Evolutionary conservation across 139 green algal species (phyloP).

Genomic region (Tetradesmus lagerheimii): DNA sequence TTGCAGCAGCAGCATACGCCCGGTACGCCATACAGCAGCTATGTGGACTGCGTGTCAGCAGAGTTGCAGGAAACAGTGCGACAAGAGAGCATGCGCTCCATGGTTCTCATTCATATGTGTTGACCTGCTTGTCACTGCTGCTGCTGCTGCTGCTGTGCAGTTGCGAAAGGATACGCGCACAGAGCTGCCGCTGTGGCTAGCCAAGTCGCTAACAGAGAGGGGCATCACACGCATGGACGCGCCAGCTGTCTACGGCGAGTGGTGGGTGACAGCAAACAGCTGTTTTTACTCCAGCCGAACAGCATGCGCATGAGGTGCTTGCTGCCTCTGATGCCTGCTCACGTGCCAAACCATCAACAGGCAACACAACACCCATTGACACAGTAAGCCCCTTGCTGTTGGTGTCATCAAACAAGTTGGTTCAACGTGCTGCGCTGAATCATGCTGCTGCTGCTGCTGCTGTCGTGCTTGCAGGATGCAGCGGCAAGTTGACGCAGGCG

Average conservation of each 20-base stretch:
- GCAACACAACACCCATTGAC: too few relatives aligned
- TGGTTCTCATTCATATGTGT: background rate
- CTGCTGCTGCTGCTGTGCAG: constrained; percentile 3
- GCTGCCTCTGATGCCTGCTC: background rate
- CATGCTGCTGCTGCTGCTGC: background rate
- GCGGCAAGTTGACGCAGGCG: constrained; percentile 42
- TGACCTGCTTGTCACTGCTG: background rate
- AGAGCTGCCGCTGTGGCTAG: constrained; percentile 47
- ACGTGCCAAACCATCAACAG: too few relatives aligned
- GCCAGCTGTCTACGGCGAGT: constrained; percentile 43
- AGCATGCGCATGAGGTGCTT: background rate
- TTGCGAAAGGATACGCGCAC: constrained; percentile 9
- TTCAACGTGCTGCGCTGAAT: background rate
- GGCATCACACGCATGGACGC: constrained; percentile 25
- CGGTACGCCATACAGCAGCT: too few relatives aligned
- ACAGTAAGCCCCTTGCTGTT: too few relatives aligned
- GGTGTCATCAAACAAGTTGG: background rate
- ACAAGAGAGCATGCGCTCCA: too few relatives aligned
- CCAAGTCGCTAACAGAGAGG: constrained; percentile 41
- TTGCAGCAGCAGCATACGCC: too few relatives aligned
- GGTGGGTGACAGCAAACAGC: constrained; percentile 21
- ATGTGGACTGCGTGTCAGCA: too few relatives aligned
- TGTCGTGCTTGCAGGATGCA: constrained; percentile 32
- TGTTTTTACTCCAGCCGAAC: too few relatives aligned
- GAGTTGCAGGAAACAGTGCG: too few relatives aligned